Percentiles rank a stretch among this genome's conserved stretches.
Conservation (phyloP, 441 rosid genomes). For the Populus hybrid region DNA sequence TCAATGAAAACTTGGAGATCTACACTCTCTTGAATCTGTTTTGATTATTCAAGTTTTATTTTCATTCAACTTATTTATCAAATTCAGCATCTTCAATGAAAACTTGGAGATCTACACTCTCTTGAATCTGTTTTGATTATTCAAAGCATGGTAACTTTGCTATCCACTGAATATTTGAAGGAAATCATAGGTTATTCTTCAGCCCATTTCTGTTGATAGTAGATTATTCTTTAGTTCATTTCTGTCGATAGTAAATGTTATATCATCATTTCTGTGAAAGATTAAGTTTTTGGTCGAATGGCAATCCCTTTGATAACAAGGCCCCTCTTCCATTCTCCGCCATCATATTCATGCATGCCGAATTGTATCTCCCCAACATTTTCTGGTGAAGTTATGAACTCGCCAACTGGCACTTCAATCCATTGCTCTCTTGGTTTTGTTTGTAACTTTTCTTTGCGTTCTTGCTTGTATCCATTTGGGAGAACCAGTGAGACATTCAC, state of each 20-base stretch:
- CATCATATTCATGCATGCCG: constrained; percentile 46
- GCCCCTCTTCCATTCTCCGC: constrained; percentile 66
- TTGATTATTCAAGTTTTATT: not conserved
- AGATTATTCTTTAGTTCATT: not conserved
- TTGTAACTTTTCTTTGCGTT: constrained; percentile 32
- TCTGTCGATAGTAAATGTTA: not conserved
- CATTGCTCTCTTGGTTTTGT: constrained; percentile 40
- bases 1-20: not conserved
- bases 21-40: not conserved
- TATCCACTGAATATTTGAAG: not conserved
- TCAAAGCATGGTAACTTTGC: not conserved
- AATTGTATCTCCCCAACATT: constrained; percentile 47
- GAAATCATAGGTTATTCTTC: not conserved
- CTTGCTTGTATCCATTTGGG: constrained; percentile 45
- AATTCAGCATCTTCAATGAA: no score
- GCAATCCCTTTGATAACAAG: constrained; percentile 53
- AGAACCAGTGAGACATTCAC: constrained; percentile 47
- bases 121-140: no score
- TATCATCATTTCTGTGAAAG: not conserved
- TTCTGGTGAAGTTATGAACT: constrained; percentile 33
- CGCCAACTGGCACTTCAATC: constrained; percentile 59
- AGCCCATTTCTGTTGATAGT: not conserved
- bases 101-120: no score
- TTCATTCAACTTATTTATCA: no score
- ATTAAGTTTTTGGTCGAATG: constrained; percentile 42